These are phyloP conservation scores for Penicillium odoratum DNA, from an alignment of 495 filamentous ascomycete species.

Conservation along the genomic window DNA sequence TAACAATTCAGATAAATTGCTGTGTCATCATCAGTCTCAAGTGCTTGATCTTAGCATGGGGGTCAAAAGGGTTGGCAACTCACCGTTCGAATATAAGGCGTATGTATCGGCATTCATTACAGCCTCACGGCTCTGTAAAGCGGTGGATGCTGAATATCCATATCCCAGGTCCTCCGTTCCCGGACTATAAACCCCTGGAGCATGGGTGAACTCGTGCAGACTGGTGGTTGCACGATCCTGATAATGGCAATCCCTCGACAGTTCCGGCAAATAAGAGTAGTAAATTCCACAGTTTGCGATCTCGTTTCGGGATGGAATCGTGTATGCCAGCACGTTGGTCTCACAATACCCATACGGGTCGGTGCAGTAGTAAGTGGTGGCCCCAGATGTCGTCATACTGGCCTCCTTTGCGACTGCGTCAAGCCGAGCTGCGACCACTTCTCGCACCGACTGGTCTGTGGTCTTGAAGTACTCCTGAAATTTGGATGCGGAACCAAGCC, in stretches of 20 bases:
- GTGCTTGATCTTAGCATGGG: background rate
- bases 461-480: slow-evolving; percentile 65
- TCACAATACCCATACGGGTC: slow-evolving; percentile 52
- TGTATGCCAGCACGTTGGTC: slow-evolving; percentile 56
- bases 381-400: slow-evolving; percentile 30
- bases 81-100: slow-evolving; percentile 60
- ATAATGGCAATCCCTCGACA: slow-evolving; percentile 49
- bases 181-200: slow-evolving; percentile 53
- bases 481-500: slow-evolving; percentile 47
- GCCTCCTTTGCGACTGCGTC: slow-evolving; percentile 53
- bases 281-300: slow-evolving; percentile 59
- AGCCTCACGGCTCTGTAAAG: slow-evolving; percentile 45
- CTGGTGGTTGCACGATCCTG: slow-evolving; percentile 62
- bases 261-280: slow-evolving; percentile 48
- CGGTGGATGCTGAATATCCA: slow-evolving; percentile 52
- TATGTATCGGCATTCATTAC: slow-evolving; percentile 64
- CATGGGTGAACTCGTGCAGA: slow-evolving; percentile 64
- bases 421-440: slow-evolving; percentile 53
- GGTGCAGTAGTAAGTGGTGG: slow-evolving; percentile 52
- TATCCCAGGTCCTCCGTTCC: slow-evolving; percentile 61
- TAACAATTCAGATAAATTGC: background rate
- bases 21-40: background rate
- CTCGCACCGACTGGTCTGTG: slow-evolving; percentile 40
- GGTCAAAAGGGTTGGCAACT: slow-evolving; percentile 12
- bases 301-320: slow-evolving; percentile 49